These are phyloP conservation scores for Ascochyta koolunga DNA, from an alignment of 2,329 filamentous ascomycete genomes.

Conservation along the genomic window DNA sequence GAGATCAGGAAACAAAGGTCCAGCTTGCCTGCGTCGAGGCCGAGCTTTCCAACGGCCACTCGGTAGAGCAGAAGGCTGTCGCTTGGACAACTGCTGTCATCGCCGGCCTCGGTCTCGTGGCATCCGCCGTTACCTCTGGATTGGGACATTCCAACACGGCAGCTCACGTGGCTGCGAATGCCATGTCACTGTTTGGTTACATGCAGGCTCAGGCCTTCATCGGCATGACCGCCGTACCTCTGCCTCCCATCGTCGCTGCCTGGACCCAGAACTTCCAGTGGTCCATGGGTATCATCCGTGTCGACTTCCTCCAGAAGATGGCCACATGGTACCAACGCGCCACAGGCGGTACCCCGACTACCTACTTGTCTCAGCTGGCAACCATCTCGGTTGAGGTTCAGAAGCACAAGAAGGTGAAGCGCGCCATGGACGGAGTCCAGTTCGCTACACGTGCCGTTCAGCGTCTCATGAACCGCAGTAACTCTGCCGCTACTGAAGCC, in stretches of 20 bases:
- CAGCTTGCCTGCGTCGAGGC: constrained; percentile 87
- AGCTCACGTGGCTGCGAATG: constrained; percentile 91
- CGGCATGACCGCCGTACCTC: constrained; percentile 78
- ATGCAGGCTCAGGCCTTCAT: constrained; percentile 94
- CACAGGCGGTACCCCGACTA: constrained; percentile 84
- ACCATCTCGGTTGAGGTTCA: constrained; percentile 84
- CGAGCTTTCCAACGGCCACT: constrained; percentile 86
- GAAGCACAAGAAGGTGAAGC: constrained; percentile 68
- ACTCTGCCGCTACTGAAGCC: constrained; percentile 53
- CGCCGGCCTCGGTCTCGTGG: constrained; percentile 79
- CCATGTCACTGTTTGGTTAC: constrained; percentile 90
- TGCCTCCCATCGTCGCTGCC: constrained; percentile 85
- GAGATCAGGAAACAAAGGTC: constrained; percentile 66
- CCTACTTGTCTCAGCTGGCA: constrained; percentile 74
- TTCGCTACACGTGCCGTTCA: constrained; percentile 25
- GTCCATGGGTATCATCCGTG: constrained; percentile 93
- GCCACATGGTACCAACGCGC: constrained; percentile 96
- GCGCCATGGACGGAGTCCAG: constrained; percentile 28
- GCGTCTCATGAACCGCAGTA: constrained; percentile 51
- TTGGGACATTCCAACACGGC: constrained; percentile 93
- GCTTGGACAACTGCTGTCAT: constrained; percentile 91
- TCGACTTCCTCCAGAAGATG: constrained; percentile 85
- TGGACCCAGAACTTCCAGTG: constrained; percentile 99
- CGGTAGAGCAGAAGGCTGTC: constrained; percentile 85
- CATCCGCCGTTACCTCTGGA: constrained; percentile 87